Base-by-base conservation (phyloP, 345 rosid genomes). In the Nephelium lappaceum region DNA sequence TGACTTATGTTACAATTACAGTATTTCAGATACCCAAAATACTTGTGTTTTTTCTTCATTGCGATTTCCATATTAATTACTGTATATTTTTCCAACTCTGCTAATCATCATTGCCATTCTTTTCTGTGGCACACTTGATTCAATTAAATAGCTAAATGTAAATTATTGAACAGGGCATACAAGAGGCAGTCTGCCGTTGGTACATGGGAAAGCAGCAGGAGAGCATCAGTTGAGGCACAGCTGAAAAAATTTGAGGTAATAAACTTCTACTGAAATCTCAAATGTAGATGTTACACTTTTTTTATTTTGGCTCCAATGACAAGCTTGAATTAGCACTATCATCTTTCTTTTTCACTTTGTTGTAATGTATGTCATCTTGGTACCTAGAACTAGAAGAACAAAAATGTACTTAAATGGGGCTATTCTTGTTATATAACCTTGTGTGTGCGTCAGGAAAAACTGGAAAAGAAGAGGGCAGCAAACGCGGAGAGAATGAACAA, bases 161-260 rank as follows among this genome's bases (percentile, higher is more conserved):
- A 49, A 42, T 23, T 45, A 72, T 3, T 79, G 78, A 67, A 73
- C 80, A 95, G 98, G 83, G 89, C 94, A 41, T 81, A 87, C 71
- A 92, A 85, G 81, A 88, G 85, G 82, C 72, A 88, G 19, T 84
- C 89, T 47, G 82, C 86, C 0, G 74, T 85, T 62, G 93, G 81
- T 75, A 71, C 86, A 21, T 89, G 97, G 98, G 97, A 95, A 80
- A 89, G 78, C 71, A 86, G 82, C 70, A 85, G 89, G 87, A 93
- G 69, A 78, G 91, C 91, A 72, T 64, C 25, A 8, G 85, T 82
- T 11, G 98, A 95, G 78, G 80, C 84, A 43, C 77, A 86, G 25
- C 81, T 93, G 72, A 88, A 74, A 79, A 81, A 73, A 58, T 83
- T 81, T 53, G 98, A 95, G 98, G 98, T 92, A 85, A 79, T 14